Evolutionary conservation across 345 rosid species (phyloP), one percentile per base, ranked within the genome.

Genomic region (Rhodomyrtus tomentosa): DNA sequence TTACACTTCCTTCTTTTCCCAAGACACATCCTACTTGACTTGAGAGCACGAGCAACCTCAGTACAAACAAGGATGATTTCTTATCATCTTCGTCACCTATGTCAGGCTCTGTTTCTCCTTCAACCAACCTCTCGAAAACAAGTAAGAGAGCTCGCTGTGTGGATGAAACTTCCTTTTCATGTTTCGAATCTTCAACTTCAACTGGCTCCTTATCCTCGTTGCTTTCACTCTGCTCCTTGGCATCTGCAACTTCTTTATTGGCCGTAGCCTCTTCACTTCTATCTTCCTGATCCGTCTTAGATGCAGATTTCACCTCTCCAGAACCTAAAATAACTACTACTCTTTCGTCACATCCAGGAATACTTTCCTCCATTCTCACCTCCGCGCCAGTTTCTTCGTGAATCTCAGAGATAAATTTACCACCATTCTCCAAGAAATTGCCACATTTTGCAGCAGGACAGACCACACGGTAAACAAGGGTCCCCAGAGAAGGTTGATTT

Each of bases 1-100:
- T 90, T 87, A 92, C 90, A 50, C 90, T 89, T 59, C 98, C 96
- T 83, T 91, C 96, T 88, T 92, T 92, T 55, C 95, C 96, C 88
- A 92, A 86, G 84, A 95, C 87, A 87, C 93, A 90, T 55, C 93
- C 92, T 85, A 93, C 93, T 88, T 95, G 94, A 90, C 86, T 87
- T 36, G 92, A 89, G 74, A 85, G 89, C 84, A 92, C 91, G 81
- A 93, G 93, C 83, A 95, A 91, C 90, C 94, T 92, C 84, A 92
- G 84, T 81, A 90, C 76, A 81, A 72, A 59, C 2, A 84, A 38
- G 83, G 91, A 85, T 48, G 88, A 82, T 87, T 88, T 90, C 58
- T 82, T 88, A 27, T 83, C 85, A 49, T 88, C 92, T 53, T 83
- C 89, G 14, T 89, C 91, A 83, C 54, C 90, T 82, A 83, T 91